Base-by-base conservation (phyloP, 352 stramenopile species). In the Phytophthora sp. region DNA sequence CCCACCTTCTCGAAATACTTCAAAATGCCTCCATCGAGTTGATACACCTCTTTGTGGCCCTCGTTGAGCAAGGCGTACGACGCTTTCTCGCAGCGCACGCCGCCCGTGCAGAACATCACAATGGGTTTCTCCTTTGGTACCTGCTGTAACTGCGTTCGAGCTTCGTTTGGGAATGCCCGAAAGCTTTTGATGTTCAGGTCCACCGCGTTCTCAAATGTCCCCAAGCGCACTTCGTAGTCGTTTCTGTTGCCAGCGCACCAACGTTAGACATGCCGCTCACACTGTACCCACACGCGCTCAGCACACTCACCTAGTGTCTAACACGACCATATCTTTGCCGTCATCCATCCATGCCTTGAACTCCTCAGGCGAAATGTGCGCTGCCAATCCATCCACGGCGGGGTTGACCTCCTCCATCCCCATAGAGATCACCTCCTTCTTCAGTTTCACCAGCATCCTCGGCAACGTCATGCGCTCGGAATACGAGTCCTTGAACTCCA, bases 51-150 rank as follows among this genome's bases (percentile, higher is more conserved):
- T 42, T 76, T 66, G 64, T 79, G 63, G 0, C 83, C 83, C 11
- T 82, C 72, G n/a, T 84, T 66, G 1, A 84, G 55, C 43, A 92
- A 68, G 11, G 74, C 75, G 58, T 87, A 88, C 31, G 83, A 85
- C 4, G 83, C 83, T 54, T 92, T 92, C 45, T 92, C 83, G 44
- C 80, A 92, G 10, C 83, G 80, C 39, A 92, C 83, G 27, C 83
- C 83, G 30, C 83, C 83, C 18, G 83, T 92, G 64, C 83, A 90
- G 55, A 90, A 92, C 83, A 92, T 92, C 6, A 92, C 80, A n/a
- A 92, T 79, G 2, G 80, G 76, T 24, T 87, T 90, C 21, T 89
- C 77, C 41, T 92, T 90, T 0, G 83, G 79, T 7, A 90, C 62
- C 4, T 77, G 44, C 35, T 81, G 48, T 30, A 90, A 55, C 30